These are phyloP conservation scores for Colletotrichum cereale DNA, from an alignment of 2,329 filamentous ascomycete genomes.

Conservation along the genomic window DNA sequence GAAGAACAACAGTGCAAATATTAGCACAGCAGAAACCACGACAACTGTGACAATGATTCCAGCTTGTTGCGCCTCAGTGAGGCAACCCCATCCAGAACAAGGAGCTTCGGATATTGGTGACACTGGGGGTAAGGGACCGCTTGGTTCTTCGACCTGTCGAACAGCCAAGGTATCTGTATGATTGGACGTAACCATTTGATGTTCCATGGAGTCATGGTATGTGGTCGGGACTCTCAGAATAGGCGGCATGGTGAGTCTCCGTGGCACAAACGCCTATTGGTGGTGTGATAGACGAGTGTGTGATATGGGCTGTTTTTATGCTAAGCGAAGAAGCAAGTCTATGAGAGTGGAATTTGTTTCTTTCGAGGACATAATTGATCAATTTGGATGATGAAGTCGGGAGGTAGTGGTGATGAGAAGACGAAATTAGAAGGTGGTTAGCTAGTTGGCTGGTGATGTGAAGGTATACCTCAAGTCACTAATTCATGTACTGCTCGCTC, in stretches of 20 bases:
- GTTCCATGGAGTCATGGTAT: not conserved
- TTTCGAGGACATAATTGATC: too few relatives aligned
- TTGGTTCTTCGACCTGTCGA: constrained; percentile 27
- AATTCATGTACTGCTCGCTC: not conserved
- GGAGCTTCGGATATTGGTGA: constrained; percentile 41
- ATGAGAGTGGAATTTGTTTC: rapidly evolving
- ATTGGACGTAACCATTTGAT: too few relatives aligned
- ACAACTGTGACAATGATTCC: constrained; percentile 56
- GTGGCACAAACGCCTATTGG: not conserved
- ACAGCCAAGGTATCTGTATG: not conserved
- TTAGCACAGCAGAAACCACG: constrained; percentile 46
- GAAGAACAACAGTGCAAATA: constrained; percentile 50
- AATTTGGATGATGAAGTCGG: too few relatives aligned
- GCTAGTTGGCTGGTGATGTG: not conserved
- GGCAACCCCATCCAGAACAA: constrained; percentile 53
- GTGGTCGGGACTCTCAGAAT: not conserved
- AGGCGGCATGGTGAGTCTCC: constrained; percentile 5
- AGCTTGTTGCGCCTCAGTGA: constrained; percentile 52
- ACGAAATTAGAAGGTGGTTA: not conserved
- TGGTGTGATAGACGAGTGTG: not conserved
- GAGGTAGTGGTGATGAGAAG: not conserved
- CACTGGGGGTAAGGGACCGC: constrained; percentile 8
- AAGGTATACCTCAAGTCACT: not conserved
- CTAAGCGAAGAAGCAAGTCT: not conserved
- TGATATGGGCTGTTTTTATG: not conserved